Evolutionary conservation across 2,329 filamentous ascomycete species (phyloP), one percentile per base, ranked within the genome.

Genomic region (Penicillium janthinellum): DNA sequence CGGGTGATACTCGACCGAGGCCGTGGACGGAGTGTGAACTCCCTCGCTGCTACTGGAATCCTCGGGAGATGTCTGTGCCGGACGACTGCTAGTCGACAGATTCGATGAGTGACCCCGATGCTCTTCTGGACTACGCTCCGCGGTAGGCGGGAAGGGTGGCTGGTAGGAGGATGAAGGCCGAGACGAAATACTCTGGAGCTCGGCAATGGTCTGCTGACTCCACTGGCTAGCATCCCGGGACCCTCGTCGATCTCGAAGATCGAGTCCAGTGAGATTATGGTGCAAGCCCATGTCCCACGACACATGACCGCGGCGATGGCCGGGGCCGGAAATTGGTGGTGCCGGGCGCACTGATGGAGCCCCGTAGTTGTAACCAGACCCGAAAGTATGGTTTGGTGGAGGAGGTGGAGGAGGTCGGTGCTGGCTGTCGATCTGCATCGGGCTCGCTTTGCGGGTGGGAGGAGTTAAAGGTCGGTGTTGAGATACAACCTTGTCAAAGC

Each of bases 391-490:
- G 38, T 56, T 67, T 4, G 67, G 64, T 4, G 67, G 64, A n/a
- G 66, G 51, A n/a, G 68, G 75, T 56, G 70, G 77, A 55, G 15
- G 63, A 17, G 57, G 61, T 3, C 66, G 79, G 66, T 53, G 76
- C 3, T 79, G 79, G 44, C 77, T 70, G 66, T 96, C 91, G 10
- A 92, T 78, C 70, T 90, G 85, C 90, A 95, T 93, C 0, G 92
- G 90, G 54, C 90, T 92, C 2, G 86, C 82, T 56, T 84, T 83
- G 49, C 88, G 86, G 51, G 86, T 83, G 1, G 86, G 84, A 7
- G 88, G 87, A 0, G 90, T 86, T 12, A 81, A 74, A 0, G 87
- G 84, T 20, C 84, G 84, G 59, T 85, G 84, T 28, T 87, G 89
- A 25, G 70, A 71, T 25, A 77, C 66, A n/a, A 90, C 81, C 57